Conservation (phyloP, 345 rosid species). For the Bruguiera parviflora region DNA sequence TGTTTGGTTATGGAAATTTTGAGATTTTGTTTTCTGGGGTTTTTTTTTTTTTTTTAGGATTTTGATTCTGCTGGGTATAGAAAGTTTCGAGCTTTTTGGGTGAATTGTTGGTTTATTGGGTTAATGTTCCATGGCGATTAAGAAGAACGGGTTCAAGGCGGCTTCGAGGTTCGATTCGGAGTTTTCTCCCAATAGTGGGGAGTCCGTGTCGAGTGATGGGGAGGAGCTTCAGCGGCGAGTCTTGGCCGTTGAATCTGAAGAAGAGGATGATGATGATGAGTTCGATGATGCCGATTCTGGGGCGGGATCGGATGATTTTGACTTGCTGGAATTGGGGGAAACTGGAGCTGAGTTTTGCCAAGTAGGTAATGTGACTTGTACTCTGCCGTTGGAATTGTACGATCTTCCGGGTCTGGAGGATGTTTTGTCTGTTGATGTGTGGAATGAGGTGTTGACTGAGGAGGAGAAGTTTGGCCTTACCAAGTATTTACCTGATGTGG, state of each 20-base stretch:
- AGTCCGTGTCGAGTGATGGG: constrained; percentile 67
- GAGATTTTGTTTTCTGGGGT: constrained; percentile 9
- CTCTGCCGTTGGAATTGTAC: constrained; percentile 79
- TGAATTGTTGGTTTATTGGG: not conserved
- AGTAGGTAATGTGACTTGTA: constrained; percentile 73
- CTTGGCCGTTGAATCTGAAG: constrained; percentile 59
- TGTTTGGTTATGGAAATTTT: constrained; percentile 16
- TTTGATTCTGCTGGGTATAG: constrained; percentile 10
- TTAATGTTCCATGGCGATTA: constrained; percentile 70
- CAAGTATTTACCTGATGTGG: constrained; percentile 76
- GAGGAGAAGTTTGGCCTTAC: constrained; percentile 75
- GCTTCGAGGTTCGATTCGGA: constrained; percentile 76
- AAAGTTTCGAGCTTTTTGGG: constrained; percentile 4
- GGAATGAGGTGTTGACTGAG: constrained; percentile 84
- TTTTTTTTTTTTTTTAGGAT: constrained; percentile 31
- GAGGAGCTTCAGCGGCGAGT: constrained; percentile 53
- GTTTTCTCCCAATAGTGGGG: constrained; percentile 75
- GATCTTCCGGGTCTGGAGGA: constrained; percentile 73
- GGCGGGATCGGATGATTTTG: constrained; percentile 96
- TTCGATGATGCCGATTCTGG: constrained; percentile 93
- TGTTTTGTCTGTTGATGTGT: constrained; percentile 84
- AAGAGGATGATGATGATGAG: constrained; percentile 53
- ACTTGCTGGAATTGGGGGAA: constrained; percentile 88
- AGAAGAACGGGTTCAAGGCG: constrained; percentile 82
- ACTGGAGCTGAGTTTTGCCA: constrained; percentile 88